These are phyloP conservation scores for Insectozyma bohioensis DNA, from an alignment of 1,139 yeast genomes.

Conservation along the genomic window DNA sequence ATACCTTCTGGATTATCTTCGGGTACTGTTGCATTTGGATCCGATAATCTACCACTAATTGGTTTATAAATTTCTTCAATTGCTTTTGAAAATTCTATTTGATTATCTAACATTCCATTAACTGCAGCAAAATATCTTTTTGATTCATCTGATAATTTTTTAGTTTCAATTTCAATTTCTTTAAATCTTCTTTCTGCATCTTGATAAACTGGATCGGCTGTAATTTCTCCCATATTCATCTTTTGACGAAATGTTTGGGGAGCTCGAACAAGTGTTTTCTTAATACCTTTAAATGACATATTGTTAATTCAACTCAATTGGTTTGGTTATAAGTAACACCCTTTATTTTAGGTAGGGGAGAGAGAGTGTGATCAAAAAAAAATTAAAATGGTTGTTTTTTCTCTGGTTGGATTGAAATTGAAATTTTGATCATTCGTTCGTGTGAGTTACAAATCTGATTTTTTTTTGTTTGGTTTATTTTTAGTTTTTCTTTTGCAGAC, in stretches of 20 bases:
- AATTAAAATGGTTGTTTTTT: too few species aligned
- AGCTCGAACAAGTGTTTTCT: conserved; percentile 83
- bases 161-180: conserved; percentile 86
- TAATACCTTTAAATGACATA: conserved; percentile 94
- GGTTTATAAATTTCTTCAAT: conserved; percentile 97
- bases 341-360: too few species aligned
- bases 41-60: conserved; percentile 86
- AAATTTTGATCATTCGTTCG: too few species aligned
- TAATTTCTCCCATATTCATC: conserved; percentile 80
- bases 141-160: conserved; percentile 85
- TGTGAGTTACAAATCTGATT: conserved; percentile 3
- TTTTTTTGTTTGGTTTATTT: too few species aligned
- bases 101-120: conserved; percentile 89
- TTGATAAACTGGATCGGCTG: conserved; percentile 82
- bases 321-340: too few species aligned
- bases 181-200: conserved; percentile 97
- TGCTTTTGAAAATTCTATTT: conserved; percentile 88
- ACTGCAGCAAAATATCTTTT: conserved; percentile 88
- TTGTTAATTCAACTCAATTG: too few species aligned
- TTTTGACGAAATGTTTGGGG: conserved; percentile 79
- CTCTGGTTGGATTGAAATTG: too few species aligned
- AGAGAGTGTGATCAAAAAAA: too few species aligned
- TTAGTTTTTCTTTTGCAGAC: too few species aligned
- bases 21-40: conserved; percentile 79
- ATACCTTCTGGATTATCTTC: conserved; percentile 98